A percentile compares a stretch with the other conserved stretches of the same genome.
phyloP scores from a whole-genome alignment of 2,329 filamentous ascomycete species.

The Plectosphaerella cucumerina region DNA sequence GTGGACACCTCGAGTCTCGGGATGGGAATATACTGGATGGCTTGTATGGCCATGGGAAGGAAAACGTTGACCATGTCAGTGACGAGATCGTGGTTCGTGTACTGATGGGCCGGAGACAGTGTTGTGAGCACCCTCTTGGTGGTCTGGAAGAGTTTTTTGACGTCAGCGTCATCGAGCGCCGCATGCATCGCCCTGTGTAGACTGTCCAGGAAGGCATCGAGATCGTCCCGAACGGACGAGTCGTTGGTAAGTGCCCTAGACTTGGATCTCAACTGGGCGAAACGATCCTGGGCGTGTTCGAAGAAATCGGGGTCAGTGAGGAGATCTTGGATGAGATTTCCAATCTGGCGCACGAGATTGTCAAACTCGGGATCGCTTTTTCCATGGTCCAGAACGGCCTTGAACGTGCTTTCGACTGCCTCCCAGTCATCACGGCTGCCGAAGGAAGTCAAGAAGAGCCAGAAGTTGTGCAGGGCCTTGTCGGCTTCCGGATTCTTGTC shows the following conservation, averaged over 20 bases:
- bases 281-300: slow-evolving; percentile 60
- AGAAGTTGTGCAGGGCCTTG: slow-evolving; percentile 72
- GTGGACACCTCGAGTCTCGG: slow-evolving; percentile 84
- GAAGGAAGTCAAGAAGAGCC: slow-evolving; percentile 75
- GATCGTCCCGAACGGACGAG: slow-evolving; percentile 65
- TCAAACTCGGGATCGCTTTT: slow-evolving; percentile 81
- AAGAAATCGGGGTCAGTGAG: slow-evolving; percentile 85
- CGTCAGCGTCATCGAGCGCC: slow-evolving; percentile 66
- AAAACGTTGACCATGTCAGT: slow-evolving; percentile 77
- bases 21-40: slow-evolving; percentile 83
- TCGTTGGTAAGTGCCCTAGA: slow-evolving; percentile 62
- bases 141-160: slow-evolving; percentile 65
- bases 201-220: slow-evolving; percentile 69
- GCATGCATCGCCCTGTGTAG: slow-evolving; percentile 63
- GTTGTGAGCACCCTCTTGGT: slow-evolving; percentile 64
- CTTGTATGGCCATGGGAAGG: slow-evolving; percentile 70
- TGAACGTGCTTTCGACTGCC: slow-evolving; percentile 63
- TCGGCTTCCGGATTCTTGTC: slow-evolving; percentile 72
- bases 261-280: slow-evolving; percentile 47
- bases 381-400: slow-evolving; percentile 68
- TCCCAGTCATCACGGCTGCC: slow-evolving; percentile 73
- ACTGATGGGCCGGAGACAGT: slow-evolving; percentile 60
- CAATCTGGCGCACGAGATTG: slow-evolving; percentile 67
- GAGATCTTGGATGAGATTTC: slow-evolving; percentile 72
- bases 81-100: slow-evolving; percentile 67